Evolutionary conservation across 1,284 basidiomycete species (phyloP).

Genomic region (Microbotryomycetes sp.): DNA sequence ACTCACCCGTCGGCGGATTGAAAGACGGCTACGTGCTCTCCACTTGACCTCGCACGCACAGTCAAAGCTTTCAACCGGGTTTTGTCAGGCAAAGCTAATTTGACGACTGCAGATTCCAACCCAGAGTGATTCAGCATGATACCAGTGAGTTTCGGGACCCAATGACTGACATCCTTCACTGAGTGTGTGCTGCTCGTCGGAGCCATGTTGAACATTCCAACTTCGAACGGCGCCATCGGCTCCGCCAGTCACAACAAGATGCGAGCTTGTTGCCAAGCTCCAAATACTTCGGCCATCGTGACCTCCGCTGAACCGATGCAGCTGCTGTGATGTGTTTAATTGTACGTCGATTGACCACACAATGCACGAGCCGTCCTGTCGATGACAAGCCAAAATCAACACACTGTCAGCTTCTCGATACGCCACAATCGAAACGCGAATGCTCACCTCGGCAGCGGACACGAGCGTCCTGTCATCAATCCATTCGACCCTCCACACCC

Average conservation of each 20-base stretch:
- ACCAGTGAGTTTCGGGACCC: too few relatives aligned
- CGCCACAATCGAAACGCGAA: not conserved
- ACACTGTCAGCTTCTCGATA: not conserved
- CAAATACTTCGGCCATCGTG: slow-evolving; percentile 23
- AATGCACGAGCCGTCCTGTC: slow-evolving; percentile 13
- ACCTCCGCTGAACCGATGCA: slow-evolving; percentile 7
- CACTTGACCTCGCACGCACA: not conserved
- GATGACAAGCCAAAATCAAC: not conserved
- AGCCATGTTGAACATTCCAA: not conserved
- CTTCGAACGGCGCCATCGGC: slow-evolving; percentile 16
- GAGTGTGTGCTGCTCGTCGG: not conserved
- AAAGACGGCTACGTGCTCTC: not conserved
- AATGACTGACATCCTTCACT: not conserved
- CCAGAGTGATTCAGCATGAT: too few relatives aligned
- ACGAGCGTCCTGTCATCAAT: slow-evolving; percentile 4
- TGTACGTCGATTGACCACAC: not conserved
- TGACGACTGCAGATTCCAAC: too few relatives aligned
- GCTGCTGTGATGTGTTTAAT: not conserved
- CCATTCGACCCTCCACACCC: slow-evolving; percentile 21
- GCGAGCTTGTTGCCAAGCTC: not conserved
- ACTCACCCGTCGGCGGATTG: not conserved
- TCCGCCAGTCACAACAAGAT: slow-evolving; percentile 9
- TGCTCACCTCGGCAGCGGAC: slow-evolving; percentile 10
- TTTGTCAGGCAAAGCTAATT: not conserved
- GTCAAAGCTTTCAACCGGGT: not conserved